Conservation (phyloP, 176 grass and related monocot species). For the Oryza glumipatula region DNA sequence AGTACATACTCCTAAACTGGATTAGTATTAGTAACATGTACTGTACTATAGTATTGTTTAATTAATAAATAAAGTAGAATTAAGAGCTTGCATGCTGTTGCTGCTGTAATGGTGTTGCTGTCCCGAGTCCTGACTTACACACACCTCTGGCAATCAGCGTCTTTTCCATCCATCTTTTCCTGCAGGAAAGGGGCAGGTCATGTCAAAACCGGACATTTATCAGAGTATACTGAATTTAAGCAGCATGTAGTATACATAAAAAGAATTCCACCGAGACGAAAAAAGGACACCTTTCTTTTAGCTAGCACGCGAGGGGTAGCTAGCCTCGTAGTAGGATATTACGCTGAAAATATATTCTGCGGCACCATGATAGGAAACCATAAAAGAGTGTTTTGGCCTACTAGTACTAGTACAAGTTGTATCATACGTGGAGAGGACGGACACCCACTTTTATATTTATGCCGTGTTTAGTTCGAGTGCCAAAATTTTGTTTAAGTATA, state of each 20-base stretch:
- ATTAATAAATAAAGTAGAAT: not conserved
- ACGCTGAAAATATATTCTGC: conserved; percentile 38
- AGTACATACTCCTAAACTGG: no score
- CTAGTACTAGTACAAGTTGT: not conserved
- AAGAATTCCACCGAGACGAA: conserved; percentile 18
- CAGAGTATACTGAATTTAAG: conserved; percentile 26
- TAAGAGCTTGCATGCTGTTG: not conserved
- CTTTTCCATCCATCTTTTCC: conserved; percentile 36
- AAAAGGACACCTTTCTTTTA: conserved; percentile 18
- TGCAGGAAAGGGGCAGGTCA: conserved; percentile 35
- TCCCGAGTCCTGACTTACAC: not conserved
- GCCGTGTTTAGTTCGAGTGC: no score
- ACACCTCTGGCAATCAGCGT: conserved; percentile 19
- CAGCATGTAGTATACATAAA: conserved; percentile 34
- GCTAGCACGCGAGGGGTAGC: conserved; percentile 11
- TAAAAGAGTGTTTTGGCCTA: not conserved
- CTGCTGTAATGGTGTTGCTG: not conserved
- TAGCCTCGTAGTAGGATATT: conserved; percentile 32
- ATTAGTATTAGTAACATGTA: no score
- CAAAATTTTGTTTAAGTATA: no score
- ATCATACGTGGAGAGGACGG: conserved; percentile 29
- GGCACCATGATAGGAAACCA: conserved; percentile 33
- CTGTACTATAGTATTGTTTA: not conserved
- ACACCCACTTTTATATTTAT: not conserved
- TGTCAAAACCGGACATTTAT: conserved; percentile 33